phyloP scores from a whole-genome alignment of 2,329 filamentous ascomycete genomes.

The Verticillium alfalfae region DNA sequence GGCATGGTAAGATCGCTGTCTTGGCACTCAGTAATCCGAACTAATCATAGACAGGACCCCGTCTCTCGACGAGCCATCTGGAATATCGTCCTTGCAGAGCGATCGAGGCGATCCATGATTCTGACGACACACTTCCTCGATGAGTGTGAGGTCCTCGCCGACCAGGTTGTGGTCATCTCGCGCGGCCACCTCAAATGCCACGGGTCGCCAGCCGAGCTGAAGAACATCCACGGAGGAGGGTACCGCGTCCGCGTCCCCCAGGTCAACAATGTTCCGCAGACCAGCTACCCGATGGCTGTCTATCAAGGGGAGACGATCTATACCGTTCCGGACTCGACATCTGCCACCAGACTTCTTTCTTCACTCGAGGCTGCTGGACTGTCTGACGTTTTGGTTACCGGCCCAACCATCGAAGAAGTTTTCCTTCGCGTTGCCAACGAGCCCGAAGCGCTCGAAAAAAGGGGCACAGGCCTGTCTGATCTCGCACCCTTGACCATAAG shows the following conservation, averaged over 20 bases:
- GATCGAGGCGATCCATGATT: slow-evolving; percentile 60
- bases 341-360: not conserved
- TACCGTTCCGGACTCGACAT: not conserved
- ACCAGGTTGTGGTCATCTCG: slow-evolving; percentile 65
- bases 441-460: slow-evolving; percentile 35
- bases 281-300: not conserved
- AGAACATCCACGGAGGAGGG: slow-evolving; percentile 53
- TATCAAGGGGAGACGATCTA: not conserved
- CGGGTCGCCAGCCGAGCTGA: slow-evolving; percentile 60
- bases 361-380: slow-evolving; percentile 49
- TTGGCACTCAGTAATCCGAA: no score
- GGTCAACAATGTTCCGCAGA: slow-evolving; percentile 12
- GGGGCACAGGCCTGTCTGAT: slow-evolving; percentile 1
- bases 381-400: slow-evolving; percentile 55
- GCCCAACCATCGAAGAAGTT: slow-evolving; percentile 68
- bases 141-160: slow-evolving; percentile 66
- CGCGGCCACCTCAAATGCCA: slow-evolving; percentile 60
- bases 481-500: slow-evolving; percentile 7
- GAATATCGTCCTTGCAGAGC: slow-evolving; percentile 62
- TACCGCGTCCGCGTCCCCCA: slow-evolving; percentile 19
- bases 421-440: slow-evolving; percentile 65
- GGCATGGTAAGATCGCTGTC: slow-evolving; percentile 38
- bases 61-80: slow-evolving; percentile 45
- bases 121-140: slow-evolving; percentile 71
- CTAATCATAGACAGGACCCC: slow-evolving; percentile 42